Evolutionary conservation across 2,329 filamentous ascomycete species (phyloP).

Genomic region (Neophaeococcomyces aloes): DNA sequence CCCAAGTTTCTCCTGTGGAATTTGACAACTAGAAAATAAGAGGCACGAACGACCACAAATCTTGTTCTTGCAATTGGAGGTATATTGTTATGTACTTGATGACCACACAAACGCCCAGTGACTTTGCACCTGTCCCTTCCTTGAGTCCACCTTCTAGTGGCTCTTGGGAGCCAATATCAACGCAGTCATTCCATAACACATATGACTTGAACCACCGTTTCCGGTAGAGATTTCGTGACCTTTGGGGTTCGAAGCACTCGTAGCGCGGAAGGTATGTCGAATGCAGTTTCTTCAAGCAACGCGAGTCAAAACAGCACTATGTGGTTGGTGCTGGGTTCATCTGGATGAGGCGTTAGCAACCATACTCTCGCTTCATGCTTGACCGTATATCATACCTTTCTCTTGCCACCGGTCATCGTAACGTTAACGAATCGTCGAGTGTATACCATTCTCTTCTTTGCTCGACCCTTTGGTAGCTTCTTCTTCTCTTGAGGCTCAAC

Average conservation of each 20-base stretch:
- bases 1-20: no score
- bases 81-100: constrained; percentile 1
- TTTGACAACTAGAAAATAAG: no score
- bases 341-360: constrained; percentile 31
- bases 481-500: constrained; percentile 89
- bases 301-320: constrained; percentile 37
- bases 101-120: constrained; percentile 6
- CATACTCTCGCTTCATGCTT: background rate
- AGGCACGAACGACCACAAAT: no score
- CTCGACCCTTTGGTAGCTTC: constrained; percentile 94
- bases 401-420: constrained; percentile 93
- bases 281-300: background rate
- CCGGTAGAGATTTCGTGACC: background rate
- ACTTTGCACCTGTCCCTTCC: constrained; percentile 5
- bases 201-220: background rate
- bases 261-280: background rate
- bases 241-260: background rate
- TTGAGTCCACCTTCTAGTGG: background rate
- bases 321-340: constrained; percentile 81
- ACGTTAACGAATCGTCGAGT: constrained; percentile 98
- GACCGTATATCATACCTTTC: constrained; percentile 52
- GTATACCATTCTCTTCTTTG: constrained; percentile 93
- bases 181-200: constrained; percentile 1
- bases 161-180: constrained; percentile 2
- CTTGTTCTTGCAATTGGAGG: no score